These are phyloP conservation scores for Venturia asperata DNA, from an alignment of 2,329 filamentous ascomycete species.

Conservation along the genomic window DNA sequence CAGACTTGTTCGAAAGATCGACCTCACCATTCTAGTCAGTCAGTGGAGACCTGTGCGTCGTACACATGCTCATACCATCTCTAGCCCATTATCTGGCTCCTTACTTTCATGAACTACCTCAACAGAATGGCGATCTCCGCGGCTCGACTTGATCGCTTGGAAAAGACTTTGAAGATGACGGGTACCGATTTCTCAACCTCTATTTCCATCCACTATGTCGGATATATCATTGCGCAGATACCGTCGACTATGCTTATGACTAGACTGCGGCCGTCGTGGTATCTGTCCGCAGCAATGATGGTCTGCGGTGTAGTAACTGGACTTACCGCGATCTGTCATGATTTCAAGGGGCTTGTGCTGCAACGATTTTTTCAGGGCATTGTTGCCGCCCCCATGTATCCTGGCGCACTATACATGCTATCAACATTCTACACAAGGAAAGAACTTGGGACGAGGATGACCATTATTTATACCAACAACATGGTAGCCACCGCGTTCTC, in stretches of 20 bases:
- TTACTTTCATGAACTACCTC: conserved; percentile 30
- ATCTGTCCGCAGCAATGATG: conserved; percentile 43
- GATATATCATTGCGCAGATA: conserved; percentile 50
- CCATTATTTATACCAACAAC: conserved; percentile 45
- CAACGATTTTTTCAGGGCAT: conserved; percentile 46
- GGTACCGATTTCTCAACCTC: conserved; percentile 54
- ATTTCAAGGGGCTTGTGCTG: conserved; percentile 39
- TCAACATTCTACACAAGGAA: conserved; percentile 42
- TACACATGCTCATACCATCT: conserved; percentile 30
- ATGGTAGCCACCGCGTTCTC: conserved; percentile 42
- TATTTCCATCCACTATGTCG: conserved; percentile 55
- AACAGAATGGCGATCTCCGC: conserved; percentile 59
- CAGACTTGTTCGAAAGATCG: conserved; percentile 30
- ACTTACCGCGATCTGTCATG: conserved; percentile 33
- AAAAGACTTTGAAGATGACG: conserved; percentile 48
- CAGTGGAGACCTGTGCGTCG: conserved; percentile 19
- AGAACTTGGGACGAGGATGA: conserved; percentile 46
- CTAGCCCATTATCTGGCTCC: conserved; percentile 30
- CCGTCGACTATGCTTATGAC: conserved; percentile 47
- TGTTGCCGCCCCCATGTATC: conserved; percentile 46
- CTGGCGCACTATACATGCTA: conserved; percentile 41
- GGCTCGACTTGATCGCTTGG: conserved; percentile 55
- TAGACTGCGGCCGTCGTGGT: conserved; percentile 40
- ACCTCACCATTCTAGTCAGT: conserved; percentile 30
- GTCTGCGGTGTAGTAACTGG: conserved; percentile 43